Conservation (phyloP, 108 stramenopile species). For the Skeletonema marinoi region DNA sequence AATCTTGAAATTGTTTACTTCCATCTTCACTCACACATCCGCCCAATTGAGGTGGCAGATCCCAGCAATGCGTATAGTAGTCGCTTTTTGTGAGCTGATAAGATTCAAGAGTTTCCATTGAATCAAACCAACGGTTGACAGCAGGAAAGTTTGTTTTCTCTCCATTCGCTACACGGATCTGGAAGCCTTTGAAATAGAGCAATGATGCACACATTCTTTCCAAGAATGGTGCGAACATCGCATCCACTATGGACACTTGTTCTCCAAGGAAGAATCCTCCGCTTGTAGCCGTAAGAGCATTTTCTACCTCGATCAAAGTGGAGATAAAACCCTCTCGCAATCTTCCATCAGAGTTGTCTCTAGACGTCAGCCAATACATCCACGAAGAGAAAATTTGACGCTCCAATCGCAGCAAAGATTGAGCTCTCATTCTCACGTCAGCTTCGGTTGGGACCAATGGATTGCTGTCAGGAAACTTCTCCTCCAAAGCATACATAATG, state of each 20-base stretch:
- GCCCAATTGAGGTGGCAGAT: constrained; percentile 95
- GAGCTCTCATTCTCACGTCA: constrained; percentile 46
- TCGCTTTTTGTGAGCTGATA: constrained; percentile 89
- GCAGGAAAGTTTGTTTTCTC: constrained; percentile 65
- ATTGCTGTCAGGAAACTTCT: constrained; percentile 56
- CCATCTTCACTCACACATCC: constrained; percentile 77
- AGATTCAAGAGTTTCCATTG: constrained; percentile 80
- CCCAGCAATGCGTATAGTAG: constrained; percentile 94
- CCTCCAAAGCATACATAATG: constrained; percentile 75
- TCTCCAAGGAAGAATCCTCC: constrained; percentile 89
- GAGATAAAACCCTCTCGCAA: constrained; percentile 54
- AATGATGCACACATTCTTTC: constrained; percentile 91
- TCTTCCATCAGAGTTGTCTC: constrained; percentile 45
- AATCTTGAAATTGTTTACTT: constrained; percentile 59
- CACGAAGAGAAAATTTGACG: constrained; percentile 82
- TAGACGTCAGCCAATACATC: constrained; percentile 87
- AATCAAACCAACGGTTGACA: constrained; percentile 92
- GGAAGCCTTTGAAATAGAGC: constrained; percentile 88
- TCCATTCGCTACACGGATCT: constrained; percentile 70
- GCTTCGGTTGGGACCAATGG: constrained; percentile 40
- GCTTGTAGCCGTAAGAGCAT: constrained; percentile 46
- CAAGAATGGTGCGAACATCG: constrained; percentile 85
- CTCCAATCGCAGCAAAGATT: constrained; percentile 78
- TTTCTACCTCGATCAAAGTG: constrained; percentile 71
- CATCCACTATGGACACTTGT: constrained; percentile 72